Base-by-base conservation (phyloP, 1,284 basidiomycete genomes). In the Sparassis latifolia region DNA sequence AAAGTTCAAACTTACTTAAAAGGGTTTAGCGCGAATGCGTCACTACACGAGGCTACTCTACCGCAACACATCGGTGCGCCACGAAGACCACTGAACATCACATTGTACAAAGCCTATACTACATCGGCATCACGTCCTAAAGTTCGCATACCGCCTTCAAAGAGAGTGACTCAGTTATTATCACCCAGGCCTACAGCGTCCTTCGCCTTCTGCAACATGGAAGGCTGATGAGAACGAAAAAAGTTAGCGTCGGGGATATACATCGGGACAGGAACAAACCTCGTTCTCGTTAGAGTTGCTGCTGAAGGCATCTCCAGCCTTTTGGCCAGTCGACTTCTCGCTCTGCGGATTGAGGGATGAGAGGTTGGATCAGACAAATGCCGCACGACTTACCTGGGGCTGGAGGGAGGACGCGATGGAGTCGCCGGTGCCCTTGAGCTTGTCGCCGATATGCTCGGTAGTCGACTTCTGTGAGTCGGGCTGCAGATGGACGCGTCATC, bases 271-370 rank as follows among this genome's bases (percentile, higher is more conserved):
- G 20, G 20, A 6, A 55, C 59, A 27, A 50, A 66, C 66, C 55
- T 62, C 49, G 52, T 60, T 60, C 45, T 60, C 49, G 59, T 64
- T 65, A n/a, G 53, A 54, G 62, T 66, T 75, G 55, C 76, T 73
- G 54, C 77, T 78, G 60, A 80, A 9, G 47, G 67, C 62, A 68
- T 86, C 83, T 46, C 75, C 70, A n/a, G 70, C 60, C 53, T 82
- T 66, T 70, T 83, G 79, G 38, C 70, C 63, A 51, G 67, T 69
- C 29, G 73, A 65, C 70, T 84, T 83, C 73, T 82, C 51, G 55
- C 56, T 61, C 66, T 67, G 52, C 5, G 54, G 31, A 45, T 4
- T 10, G 7, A 33, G n/a, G 2, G 47, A 57, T 39, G 55, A 50
- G n/a, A 10, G 27, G 10, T 10, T 10, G 1, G 28, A 41, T 10